Base-by-base conservation (phyloP, 192 early-diverging fungal genomes). In the Coemansia guatemalensis region DNA sequence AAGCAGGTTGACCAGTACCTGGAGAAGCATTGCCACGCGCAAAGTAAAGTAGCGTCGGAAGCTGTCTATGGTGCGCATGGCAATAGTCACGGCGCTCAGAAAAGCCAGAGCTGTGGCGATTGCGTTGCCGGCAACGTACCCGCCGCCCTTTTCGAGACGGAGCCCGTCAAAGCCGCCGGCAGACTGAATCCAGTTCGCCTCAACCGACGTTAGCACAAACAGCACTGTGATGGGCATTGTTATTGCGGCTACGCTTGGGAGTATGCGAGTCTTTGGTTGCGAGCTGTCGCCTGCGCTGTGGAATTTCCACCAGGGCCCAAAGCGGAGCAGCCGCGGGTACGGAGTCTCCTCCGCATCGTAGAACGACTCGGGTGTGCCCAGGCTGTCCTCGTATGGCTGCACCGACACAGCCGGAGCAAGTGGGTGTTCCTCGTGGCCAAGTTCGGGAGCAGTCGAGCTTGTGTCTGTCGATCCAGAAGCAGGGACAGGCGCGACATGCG, bases 121-220 rank as follows among this genome's bases (percentile, higher is more conserved):
- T 12, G 67, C 79, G 24, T 69, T 73, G 11, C 79, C 79, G 0
- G 68, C 74, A 3, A 82, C 67, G 51, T 82, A 82, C 4, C 79
- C 79, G 25, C 60, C 56, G n/a, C 53, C 57, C 64, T 82, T 82
- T 11, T 27, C 18, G 23, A 82, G 22, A 9, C 74, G 63, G 21
- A 41, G 63, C 4, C 70, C 74, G 33, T 67, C 51, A 54, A 48
- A 68, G 2, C 79, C 79, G 5, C 64, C 64, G 3, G 54, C 74
- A 2, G 63, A 26, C 58, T 73, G 71, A 48, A 69, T 69, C 79
- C 79, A 82, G 64, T 76, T 73, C 30, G 48, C 74, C 35, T 82
- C 79, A 32, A 82, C 67, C 11, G 79, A 66, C 8, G 79, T 82
- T 65, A 82, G 48, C 18, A 82, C 74, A 65, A 73, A 82, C 39